Base-by-base conservation (phyloP, 495 filamentous ascomycete species). In the Hypoxylon cercidicola region DNA sequence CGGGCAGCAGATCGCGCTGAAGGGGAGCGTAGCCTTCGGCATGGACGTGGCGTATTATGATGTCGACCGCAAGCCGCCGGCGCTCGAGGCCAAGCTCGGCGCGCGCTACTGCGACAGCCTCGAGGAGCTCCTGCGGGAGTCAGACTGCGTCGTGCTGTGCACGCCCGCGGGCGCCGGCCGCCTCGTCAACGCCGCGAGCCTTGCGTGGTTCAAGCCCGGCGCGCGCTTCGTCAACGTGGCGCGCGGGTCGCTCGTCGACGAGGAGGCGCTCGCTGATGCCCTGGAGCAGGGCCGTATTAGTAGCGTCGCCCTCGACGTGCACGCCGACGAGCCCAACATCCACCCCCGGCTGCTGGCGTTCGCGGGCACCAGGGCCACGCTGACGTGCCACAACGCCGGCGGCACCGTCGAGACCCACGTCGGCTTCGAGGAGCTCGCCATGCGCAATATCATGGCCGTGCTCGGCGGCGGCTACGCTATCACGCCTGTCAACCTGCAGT, bases 31-130 rank as follows among this genome's bases (percentile, higher is more conserved):
- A 0, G 83, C 85, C 1, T 87, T 90, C 53, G 84, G 84, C 43
- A 91, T 93, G 89, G 79, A 82, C 55, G 86, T 92, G 55, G 73
- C 81, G 9, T 93, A 92, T 72, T 77, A 87, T 70, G 89, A 92
- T 69, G 75, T 90, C 18, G 69, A 85, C 13, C 83, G 85, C 58
- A 89, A 90, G 72, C 68, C 78, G 0, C 23, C 62, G 0, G 69
- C 72, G 3, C 57, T 83, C 25, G 84, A 86, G 66, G 55, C 69
- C 11, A 54, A 59, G 9, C 73, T 83, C 6, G 70, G 71, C 18
- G 89, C 84, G 0, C 80, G 74, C 0, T 91, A 78, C 72, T 79
- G 83, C 74, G 62, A 60, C 21, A 75, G 62, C 10, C 76, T 91
- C 39, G 81, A 85, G 9, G 70, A 64, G 3, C 75, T 93, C 57